These are phyloP conservation scores for Colletotrichum filicis DNA, from an alignment of 2,329 filamentous ascomycete species.

Conservation along the genomic window DNA sequence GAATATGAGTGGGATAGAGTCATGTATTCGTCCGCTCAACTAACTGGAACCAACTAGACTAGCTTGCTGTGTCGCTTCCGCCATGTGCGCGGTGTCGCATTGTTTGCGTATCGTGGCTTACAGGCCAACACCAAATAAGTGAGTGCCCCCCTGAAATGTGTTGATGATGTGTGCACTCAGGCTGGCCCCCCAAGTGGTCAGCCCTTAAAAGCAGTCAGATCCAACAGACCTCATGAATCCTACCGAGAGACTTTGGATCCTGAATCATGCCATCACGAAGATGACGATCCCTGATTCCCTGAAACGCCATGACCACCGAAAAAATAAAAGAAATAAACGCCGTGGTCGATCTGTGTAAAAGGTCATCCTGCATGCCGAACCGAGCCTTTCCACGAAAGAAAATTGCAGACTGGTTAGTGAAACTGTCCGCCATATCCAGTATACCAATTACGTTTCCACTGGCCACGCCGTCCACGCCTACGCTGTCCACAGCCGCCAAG, in stretches of 20 bases:
- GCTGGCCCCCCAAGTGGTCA: background rate
- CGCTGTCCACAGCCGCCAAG: too few relatives aligned
- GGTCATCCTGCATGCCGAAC: background rate
- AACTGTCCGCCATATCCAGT: too few relatives aligned
- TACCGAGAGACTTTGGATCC: background rate
- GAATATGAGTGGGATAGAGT: slow-evolving; percentile 11
- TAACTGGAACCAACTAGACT: slow-evolving; percentile 5
- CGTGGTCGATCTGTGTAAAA: slow-evolving; percentile 3
- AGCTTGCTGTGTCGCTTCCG: background rate
- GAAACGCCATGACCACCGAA: slow-evolving; percentile 10
- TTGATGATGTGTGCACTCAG: background rate
- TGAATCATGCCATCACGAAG: slow-evolving; percentile 10
- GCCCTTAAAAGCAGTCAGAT: background rate
- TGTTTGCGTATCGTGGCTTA: background rate
- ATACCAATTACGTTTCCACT: background rate
- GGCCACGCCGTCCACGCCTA: too few relatives aligned
- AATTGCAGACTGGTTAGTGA: background rate
- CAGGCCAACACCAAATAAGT: background rate
- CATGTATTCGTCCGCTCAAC: slow-evolving; percentile 18
- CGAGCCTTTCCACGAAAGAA: slow-evolving; percentile 1
- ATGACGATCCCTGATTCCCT: slow-evolving; percentile 3
- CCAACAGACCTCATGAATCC: background rate
- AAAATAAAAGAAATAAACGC: background rate
- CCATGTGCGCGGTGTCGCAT: background rate
- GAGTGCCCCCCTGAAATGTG: background rate